Conservation (phyloP, 306 rosid species). For the Cucurbita pepo region DNA sequence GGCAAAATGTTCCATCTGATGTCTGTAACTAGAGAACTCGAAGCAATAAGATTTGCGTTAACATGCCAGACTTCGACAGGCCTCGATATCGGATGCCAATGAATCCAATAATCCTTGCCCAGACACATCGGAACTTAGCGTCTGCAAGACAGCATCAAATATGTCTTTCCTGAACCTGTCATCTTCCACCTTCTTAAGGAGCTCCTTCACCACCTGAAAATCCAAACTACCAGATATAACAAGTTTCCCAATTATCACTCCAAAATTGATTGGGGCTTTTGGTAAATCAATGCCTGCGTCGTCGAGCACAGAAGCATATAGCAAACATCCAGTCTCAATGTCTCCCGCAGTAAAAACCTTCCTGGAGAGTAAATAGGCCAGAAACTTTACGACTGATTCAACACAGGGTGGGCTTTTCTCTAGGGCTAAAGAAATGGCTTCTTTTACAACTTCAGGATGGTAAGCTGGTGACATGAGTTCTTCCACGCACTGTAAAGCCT, state of each 20-base stretch:
- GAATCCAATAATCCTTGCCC: constrained; percentile 59
- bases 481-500: constrained; percentile 82
- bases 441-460: constrained; percentile 80
- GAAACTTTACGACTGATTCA: constrained; percentile 50
- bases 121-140: constrained; percentile 26
- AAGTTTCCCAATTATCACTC: constrained; percentile 60
- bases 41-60: background rate
- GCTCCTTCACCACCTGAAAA: constrained; percentile 53
- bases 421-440: constrained; percentile 60
- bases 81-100: constrained; percentile 67
- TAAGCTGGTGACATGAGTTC: constrained; percentile 63
- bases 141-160: constrained; percentile 26
- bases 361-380: constrained; percentile 35
- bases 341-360: constrained; percentile 43
- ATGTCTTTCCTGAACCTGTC: constrained; percentile 40
- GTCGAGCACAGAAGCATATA: constrained; percentile 44
- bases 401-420: constrained; percentile 60
- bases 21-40: constrained; percentile 15
- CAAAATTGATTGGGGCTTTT: constrained; percentile 67
- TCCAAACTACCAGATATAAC: constrained; percentile 45
- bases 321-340: constrained; percentile 61
- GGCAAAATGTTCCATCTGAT: constrained; percentile 18
- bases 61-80: constrained; percentile 41
- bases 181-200: constrained; percentile 53
- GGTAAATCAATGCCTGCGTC: constrained; percentile 77